Percentiles rank a stretch among this genome's conserved stretches.
phyloP scores from a whole-genome alignment of 2,329 filamentous ascomycete species.

The Trichoderma polysporum region DNA sequence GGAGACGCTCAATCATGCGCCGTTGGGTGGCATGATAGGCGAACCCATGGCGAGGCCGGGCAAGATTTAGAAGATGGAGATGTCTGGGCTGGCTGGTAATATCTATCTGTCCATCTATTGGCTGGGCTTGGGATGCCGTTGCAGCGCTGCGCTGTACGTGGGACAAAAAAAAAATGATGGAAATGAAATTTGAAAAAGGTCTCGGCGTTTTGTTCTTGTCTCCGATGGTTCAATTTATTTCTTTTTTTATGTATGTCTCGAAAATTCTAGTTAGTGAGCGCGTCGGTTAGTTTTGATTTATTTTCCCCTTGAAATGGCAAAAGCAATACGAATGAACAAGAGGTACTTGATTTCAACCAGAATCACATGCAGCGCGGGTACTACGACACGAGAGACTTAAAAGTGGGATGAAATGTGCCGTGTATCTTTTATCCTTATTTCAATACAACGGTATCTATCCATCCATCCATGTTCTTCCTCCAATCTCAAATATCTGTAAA shows the following conservation, averaged over 20 bases:
- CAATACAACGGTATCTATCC: neutral
- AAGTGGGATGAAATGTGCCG: neutral
- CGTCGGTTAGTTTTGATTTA: neutral
- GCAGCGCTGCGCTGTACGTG: neutral
- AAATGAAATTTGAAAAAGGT: constrained; percentile 8
- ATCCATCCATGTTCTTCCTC: neutral
- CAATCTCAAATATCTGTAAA: neutral
- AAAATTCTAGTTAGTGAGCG: neutral
- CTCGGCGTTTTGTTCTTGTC: neutral
- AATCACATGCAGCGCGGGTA: neutral
- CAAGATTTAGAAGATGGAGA: constrained; percentile 18
- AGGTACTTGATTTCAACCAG: neutral
- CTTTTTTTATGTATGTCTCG: neutral
- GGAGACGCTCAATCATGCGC: constrained; percentile 30
- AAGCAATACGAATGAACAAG: neutral
- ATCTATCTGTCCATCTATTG: neutral
- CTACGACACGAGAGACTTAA: neutral
- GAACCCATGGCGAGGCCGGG: constrained; percentile 28
- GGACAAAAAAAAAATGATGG: neutral
- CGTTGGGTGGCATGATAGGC: constrained; percentile 29
- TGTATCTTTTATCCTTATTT: neutral
- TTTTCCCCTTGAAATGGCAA: neutral
- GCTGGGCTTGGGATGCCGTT: neutral
- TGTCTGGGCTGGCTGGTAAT: neutral
- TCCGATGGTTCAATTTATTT: neutral